Conservation (phyloP, 345 rosid species). For the Salix exigua region DNA sequence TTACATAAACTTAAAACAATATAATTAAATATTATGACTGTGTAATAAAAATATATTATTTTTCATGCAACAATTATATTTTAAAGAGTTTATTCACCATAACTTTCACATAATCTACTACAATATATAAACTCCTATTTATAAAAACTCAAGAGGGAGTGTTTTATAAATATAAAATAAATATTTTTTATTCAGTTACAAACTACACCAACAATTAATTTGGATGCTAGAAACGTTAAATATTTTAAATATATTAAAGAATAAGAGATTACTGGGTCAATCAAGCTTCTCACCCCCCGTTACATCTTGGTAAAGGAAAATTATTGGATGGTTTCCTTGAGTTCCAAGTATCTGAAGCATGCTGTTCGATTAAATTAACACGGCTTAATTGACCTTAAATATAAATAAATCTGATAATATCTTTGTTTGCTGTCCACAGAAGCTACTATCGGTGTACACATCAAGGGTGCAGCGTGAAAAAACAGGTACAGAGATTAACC, state of each 20-base stretch:
- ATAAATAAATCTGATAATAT: background rate
- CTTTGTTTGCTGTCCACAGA: slow-evolving; percentile 2
- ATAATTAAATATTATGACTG: no score
- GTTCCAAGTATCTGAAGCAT: background rate
- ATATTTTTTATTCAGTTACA: no score
- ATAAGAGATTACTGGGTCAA: background rate
- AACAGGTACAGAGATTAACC: slow-evolving; percentile 32
- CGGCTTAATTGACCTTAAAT: background rate
- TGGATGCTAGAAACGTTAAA: background rate
- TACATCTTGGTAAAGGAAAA: background rate
- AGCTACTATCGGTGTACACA: slow-evolving; percentile 34
- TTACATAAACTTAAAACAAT: no score
- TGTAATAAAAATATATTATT: no score
- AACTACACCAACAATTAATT: no score
- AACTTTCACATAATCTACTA: no score
- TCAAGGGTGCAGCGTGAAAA: slow-evolving; percentile 32
- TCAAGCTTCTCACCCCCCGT: background rate
- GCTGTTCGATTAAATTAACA: background rate
- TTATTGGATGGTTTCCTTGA: background rate
- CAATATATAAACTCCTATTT: no score
- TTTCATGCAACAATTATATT: no score
- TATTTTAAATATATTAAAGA: background rate
- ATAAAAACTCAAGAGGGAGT: no score
- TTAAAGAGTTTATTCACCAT: no score
- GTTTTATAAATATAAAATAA: no score